Base-by-base conservation (phyloP, 805 yeast species). In the Candida glaebosa region DNA sequence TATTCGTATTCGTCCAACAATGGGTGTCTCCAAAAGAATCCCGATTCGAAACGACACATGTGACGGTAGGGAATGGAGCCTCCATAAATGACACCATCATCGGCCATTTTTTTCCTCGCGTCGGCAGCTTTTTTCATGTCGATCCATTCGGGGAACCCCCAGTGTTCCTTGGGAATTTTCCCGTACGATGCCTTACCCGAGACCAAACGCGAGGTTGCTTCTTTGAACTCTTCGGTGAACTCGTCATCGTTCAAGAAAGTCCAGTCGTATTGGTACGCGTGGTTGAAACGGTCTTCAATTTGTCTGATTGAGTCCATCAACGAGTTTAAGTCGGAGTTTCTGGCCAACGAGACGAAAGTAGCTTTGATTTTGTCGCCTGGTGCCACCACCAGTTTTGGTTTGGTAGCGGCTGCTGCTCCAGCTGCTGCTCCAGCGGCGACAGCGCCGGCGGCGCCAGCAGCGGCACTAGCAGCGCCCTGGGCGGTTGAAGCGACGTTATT, bases 41-140 rank as follows among this genome's bases (percentile, higher is more conserved):
- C 96, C 16, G 91, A 83, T 64, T 87, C 93, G 56, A 71, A 87
- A 56, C 96, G 76, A 61, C 96, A 87, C 96, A 87, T 87, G 63
- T 87, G 93, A 66, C 96, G 78, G 65, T 86, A 88, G 15, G 89
- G 72, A 49, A 76, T 81, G 10, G 84, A 73, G 45, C 73, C 84
- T 41, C 95, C 96, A 61, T 87, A 88, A 45, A 86, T 83, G 51
- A 84, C 76, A 51, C 76, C 60, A 47, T 73, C 60, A 34, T 54
- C 63, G 6, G 56, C 55, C 89, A 85, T 78, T 39, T 70, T 65
- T 47, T 73, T 72, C 49, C 95, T 75, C 34, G 76, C 73, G 18
- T 61, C 53, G 1, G 78, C 80, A 16, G 95, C 96, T 63, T 79
- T 80, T 38, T 77, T 79, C 46, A 73, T 69, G 64, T 85, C 89